These are phyloP conservation scores for Berberis thunbergii DNA, from an alignment of 164 flowering plant genomes.

Conservation along the genomic window DNA sequence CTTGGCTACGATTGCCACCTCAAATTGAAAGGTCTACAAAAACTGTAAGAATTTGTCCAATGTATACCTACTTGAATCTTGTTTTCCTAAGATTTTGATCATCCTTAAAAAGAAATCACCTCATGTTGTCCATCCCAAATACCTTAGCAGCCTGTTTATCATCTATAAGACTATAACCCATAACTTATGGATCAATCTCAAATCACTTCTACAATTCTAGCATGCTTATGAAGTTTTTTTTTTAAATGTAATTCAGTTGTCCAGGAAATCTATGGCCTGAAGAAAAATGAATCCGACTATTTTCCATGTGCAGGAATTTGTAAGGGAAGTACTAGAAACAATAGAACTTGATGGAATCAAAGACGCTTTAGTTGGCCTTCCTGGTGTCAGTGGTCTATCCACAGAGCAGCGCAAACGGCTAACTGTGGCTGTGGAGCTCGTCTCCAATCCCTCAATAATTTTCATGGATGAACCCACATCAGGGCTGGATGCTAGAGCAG, in stretches of 20 bases:
- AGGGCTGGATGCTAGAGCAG: slow-evolving; percentile 42
- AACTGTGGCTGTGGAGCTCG: slow-evolving; percentile 48
- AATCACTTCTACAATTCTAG: not conserved
- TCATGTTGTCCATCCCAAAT: too few species aligned
- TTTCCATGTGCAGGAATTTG: slow-evolving; percentile 23
- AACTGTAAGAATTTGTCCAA: slow-evolving; percentile 10
- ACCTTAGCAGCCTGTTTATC: too few species aligned
- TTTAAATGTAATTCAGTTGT: too few species aligned
- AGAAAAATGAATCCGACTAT: too few species aligned
- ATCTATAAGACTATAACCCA: not conserved
- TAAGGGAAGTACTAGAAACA: slow-evolving; percentile 28
- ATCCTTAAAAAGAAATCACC: too few species aligned
- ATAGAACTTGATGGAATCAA: slow-evolving; percentile 36
- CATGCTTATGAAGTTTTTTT: too few species aligned
- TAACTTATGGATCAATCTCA: too few species aligned
- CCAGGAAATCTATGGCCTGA: too few species aligned
- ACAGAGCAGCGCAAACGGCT: slow-evolving; percentile 40
- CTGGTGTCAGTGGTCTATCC: slow-evolving; percentile 33
- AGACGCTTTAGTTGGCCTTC: slow-evolving; percentile 31
- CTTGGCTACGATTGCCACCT: slow-evolving; percentile 32
- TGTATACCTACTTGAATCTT: too few species aligned
- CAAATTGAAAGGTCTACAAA: slow-evolving; percentile 19
- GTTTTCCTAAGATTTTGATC: too few species aligned
- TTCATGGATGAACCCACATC: slow-evolving; percentile 44
- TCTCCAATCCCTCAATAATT: slow-evolving; percentile 41